Evolutionary conservation across 2,329 filamentous ascomycete genomes (phyloP).

Genomic region (Knufia fluminis): DNA sequence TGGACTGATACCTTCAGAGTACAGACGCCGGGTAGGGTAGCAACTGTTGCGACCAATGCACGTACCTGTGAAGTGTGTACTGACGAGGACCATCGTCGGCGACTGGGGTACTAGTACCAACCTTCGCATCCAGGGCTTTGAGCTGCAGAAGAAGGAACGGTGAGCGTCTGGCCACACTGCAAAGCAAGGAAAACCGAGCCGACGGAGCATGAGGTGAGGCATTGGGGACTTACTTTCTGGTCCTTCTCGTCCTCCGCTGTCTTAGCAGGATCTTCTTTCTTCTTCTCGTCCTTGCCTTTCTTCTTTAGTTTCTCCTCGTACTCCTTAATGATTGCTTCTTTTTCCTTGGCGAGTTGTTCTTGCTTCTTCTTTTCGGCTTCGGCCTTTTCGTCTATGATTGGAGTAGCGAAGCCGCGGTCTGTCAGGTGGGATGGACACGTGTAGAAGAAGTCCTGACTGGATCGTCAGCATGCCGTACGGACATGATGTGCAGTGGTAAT

Average conservation of each 20-base stretch:
- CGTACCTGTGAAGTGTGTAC: constrained; percentile 73
- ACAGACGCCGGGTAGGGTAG: too few relatives aligned
- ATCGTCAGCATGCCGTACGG: constrained; percentile 5
- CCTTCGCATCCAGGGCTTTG: constrained; percentile 30
- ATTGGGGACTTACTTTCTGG: constrained; percentile 48
- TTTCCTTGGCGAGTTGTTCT: constrained; percentile 36
- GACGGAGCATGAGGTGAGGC: too few relatives aligned
- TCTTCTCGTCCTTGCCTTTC: constrained; percentile 50
- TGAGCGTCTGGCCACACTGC: background rate
- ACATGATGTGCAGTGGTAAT: background rate
- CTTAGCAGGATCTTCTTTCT: constrained; percentile 36
- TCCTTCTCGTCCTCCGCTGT: constrained; percentile 39
- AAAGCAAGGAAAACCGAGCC: too few relatives aligned
- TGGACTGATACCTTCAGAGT: too few relatives aligned
- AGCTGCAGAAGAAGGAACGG: constrained; percentile 26
- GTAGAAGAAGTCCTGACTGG: constrained; percentile 76
- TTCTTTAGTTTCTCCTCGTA: constrained; percentile 71
- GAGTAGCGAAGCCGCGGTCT: constrained; percentile 68
- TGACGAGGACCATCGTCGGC: constrained; percentile 63
- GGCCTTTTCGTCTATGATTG: constrained; percentile 38
- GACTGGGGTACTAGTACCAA: background rate
- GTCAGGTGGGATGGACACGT: constrained; percentile 75
- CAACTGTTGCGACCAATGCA: constrained; percentile 1
- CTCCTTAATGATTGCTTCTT: constrained; percentile 40
- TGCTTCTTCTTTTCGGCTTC: constrained; percentile 35